A percentile compares a stretch with the other conserved stretches of the same genome.
Conservation (phyloP, 2,329 filamentous ascomycete genomes). For the Fusarium nanum region DNA sequence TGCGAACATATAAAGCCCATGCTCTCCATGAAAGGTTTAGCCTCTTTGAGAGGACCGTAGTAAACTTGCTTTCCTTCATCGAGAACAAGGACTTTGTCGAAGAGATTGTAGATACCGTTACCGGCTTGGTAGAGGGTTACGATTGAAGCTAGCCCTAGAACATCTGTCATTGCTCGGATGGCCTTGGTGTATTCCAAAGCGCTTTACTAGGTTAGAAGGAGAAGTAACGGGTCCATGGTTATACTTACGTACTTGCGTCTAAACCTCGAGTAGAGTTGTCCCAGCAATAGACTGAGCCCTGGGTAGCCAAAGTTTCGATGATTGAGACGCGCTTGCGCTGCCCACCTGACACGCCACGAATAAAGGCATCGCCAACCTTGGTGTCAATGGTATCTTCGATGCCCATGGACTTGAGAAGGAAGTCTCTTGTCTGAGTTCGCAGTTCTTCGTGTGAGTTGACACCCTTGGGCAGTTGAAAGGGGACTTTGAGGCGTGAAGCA, state of each 20-base stretch:
- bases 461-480: slow-evolving; percentile 59
- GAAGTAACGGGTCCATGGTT: rapidly evolving
- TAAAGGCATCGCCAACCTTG: slow-evolving; percentile 74
- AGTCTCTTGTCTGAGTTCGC: slow-evolving; percentile 61
- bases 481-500: slow-evolving; percentile 70
- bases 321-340: slow-evolving; percentile 78
- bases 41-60: slow-evolving; percentile 70
- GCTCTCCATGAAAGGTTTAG: slow-evolving; percentile 72
- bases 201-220: slow-evolving; percentile 38
- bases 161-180: slow-evolving; percentile 72
- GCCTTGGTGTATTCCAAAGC: slow-evolving; percentile 71
- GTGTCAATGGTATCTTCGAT: slow-evolving; percentile 72
- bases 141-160: slow-evolving; percentile 68
- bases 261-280: slow-evolving; percentile 75
- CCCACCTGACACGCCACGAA: slow-evolving; percentile 75
- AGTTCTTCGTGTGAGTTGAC: slow-evolving; percentile 57
- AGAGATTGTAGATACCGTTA: slow-evolving; percentile 75
- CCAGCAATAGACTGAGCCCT: slow-evolving; percentile 72
- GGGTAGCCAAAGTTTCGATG: slow-evolving; percentile 70
- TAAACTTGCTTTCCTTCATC: slow-evolving; percentile 74
- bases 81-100: slow-evolving; percentile 77
- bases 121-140: slow-evolving; percentile 77
- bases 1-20: slow-evolving; percentile 68
- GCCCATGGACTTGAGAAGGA: slow-evolving; percentile 67
- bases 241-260: slow-evolving; percentile 68